Evolutionary conservation across 2,329 filamentous ascomycete species (phyloP).

Genomic region (Neonectria neomacrospora): DNA sequence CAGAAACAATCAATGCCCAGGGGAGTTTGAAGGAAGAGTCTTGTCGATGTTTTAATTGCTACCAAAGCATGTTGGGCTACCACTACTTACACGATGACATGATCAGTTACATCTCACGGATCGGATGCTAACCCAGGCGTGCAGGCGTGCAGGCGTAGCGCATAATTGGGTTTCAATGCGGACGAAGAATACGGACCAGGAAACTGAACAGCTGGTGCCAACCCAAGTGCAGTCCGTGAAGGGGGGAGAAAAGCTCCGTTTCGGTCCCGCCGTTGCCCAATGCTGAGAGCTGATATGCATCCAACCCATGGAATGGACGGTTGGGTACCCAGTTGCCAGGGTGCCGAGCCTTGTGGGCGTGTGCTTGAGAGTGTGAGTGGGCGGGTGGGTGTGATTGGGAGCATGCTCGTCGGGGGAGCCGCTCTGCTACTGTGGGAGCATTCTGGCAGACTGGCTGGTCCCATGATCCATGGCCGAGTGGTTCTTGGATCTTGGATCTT

Average conservation of each 20-base stretch:
- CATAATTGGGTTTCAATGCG: conserved; percentile 21
- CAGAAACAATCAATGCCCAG: conserved; percentile 12
- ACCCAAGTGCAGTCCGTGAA: not conserved
- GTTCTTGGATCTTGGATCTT: conserved; percentile 17
- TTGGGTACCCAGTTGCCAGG: conserved; percentile 13
- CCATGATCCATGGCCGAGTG: conserved; percentile 12
- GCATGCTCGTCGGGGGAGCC: conserved; percentile 12
- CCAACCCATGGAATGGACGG: conserved; percentile 7
- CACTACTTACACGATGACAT: conserved; percentile 10
- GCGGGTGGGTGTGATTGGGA: conserved; percentile 7
- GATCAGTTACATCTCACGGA: conserved; percentile 10
- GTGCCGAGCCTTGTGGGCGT: conserved; percentile 15
- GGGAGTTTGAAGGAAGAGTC: conserved; percentile 3
- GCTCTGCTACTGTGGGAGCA: conserved; percentile 1
- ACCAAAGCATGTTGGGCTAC: conserved; percentile 19
- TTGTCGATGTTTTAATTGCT: conserved; percentile 14
- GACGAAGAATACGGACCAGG: conserved; percentile 1
- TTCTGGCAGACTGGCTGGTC: conserved; percentile 14
- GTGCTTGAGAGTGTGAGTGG: not conserved
- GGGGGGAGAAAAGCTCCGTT: conserved; percentile 6
- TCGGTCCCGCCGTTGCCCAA: conserved; percentile 26
- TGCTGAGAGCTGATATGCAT: conserved; percentile 11
- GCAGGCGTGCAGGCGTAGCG: conserved; percentile 13
- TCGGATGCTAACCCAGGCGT: not conserved
- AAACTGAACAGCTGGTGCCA: conserved; percentile 9